A percentile compares a stretch with the other conserved stretches of the same genome.
phyloP scores from a whole-genome alignment of 2,329 filamentous ascomycete genomes.

The Epicoccum sorghinum region DNA sequence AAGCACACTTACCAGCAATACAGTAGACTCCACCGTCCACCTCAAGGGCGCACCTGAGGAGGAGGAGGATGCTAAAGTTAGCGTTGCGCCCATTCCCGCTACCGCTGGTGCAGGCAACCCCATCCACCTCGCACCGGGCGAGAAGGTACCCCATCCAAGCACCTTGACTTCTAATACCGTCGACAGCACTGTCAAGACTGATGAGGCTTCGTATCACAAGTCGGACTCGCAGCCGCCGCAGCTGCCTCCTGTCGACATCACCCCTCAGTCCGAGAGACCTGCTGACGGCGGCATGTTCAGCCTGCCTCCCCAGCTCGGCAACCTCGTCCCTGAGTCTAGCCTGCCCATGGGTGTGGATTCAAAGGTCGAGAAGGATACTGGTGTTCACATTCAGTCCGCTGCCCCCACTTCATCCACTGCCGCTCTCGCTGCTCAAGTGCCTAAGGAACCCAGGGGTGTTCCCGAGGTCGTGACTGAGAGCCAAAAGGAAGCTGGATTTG shows the following conservation, averaged over 20 bases:
- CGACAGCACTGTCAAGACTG: constrained; percentile 61
- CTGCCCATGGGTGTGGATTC: constrained; percentile 67
- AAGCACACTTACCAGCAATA: constrained; percentile 68
- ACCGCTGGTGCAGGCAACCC: constrained; percentile 73
- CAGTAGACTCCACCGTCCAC: constrained; percentile 66
- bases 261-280: constrained; percentile 51
- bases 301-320: constrained; percentile 59
- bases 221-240: constrained; percentile 63
- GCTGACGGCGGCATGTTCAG: constrained; percentile 53
- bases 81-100: constrained; percentile 65
- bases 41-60: constrained; percentile 40
- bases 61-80: constrained; percentile 51
- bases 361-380: constrained; percentile 47
- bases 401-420: constrained; percentile 54
- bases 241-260: constrained; percentile 53
- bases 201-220: constrained; percentile 86
- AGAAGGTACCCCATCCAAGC: constrained; percentile 74
- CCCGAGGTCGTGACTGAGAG: constrained; percentile 73
- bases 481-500: constrained; percentile 68
- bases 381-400: constrained; percentile 51
- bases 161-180: constrained; percentile 73
- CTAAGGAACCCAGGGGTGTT: constrained; percentile 50
- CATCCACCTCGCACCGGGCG: constrained; percentile 77
- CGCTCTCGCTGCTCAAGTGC: constrained; percentile 53
- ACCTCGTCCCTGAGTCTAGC: constrained; percentile 81